A percentile compares a stretch with the other conserved stretches of the same genome.
Evolutionary conservation across 192 early-diverging fungal species (phyloP).

Genomic region (Globomyces pollinis-pini): DNA sequence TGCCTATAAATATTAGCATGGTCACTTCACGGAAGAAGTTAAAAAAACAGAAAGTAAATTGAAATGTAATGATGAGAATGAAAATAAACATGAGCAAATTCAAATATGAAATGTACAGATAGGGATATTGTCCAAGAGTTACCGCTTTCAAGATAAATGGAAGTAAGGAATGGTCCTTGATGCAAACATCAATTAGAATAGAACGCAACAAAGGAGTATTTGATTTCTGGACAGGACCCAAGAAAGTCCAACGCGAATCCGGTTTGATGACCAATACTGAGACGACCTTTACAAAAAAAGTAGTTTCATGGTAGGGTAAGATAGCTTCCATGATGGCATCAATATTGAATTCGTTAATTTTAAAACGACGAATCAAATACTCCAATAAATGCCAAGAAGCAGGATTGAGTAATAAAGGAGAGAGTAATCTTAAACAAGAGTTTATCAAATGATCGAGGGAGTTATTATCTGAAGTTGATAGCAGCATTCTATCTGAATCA

Average conservation of each 20-base stretch:
- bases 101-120: too few relatives aligned
- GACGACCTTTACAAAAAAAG: conserved; percentile 76
- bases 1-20: not conserved
- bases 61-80: too few relatives aligned
- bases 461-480: conserved; percentile 73
- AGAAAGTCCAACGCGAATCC: conserved; percentile 50
- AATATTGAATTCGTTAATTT: conserved; percentile 81
- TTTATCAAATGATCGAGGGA: too few relatives aligned
- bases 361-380: conserved; percentile 82
- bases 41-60: not conserved
- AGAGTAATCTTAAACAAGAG: conserved; percentile 64
- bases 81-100: too few relatives aligned
- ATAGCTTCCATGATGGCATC: conserved; percentile 67
- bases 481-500: conserved; percentile 60
- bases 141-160: conserved; percentile 56
- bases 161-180: conserved; percentile 61
- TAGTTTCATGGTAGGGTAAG: conserved; percentile 91
- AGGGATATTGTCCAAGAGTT: conserved; percentile 26
- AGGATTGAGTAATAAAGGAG: conserved; percentile 76
- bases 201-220: conserved; percentile 58
- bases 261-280: conserved; percentile 62
- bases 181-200: conserved; percentile 61
- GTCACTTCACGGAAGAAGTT: not conserved
- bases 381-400: conserved; percentile 84
- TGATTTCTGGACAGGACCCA: conserved; percentile 41